Evolutionary conservation across 176 grass and related monocot genomes (phyloP).

Genomic region (Carex parvula): DNA sequence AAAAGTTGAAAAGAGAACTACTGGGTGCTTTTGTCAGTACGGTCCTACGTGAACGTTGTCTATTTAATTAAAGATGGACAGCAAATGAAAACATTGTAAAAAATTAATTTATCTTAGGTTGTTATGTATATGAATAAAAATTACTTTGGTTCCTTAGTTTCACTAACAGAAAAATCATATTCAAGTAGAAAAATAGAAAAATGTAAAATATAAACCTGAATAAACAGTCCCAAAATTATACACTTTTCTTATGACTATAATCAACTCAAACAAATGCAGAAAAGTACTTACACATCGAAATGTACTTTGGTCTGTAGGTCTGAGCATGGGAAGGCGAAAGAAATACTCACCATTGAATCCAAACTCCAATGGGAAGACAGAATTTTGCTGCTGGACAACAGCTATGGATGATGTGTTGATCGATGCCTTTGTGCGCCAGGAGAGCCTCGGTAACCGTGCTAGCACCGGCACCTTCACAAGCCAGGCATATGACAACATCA

Average conservation of each 20-base stretch:
- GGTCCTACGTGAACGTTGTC: neutral
- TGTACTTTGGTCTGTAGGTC: neutral
- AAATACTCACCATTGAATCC: neutral
- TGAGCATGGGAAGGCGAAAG: conserved; percentile 18
- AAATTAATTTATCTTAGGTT: neutral
- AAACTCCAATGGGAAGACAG: conserved; percentile 5
- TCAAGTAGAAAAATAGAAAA: neutral
- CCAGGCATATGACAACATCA: conserved; percentile 18
- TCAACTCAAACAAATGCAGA: neutral
- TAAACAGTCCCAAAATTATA: neutral
- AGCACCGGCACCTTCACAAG: conserved; percentile 12
- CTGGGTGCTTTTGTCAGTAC: neutral
- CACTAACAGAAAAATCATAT: neutral
- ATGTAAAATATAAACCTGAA: neutral
- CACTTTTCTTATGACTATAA: neutral
- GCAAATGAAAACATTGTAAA: neutral
- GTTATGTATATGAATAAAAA: neutral
- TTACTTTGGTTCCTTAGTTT: neutral
- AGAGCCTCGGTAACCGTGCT: conserved; percentile 23
- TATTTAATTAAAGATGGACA: neutral
- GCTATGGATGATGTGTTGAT: conserved; percentile 19
- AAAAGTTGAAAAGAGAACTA: neutral
- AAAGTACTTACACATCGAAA: neutral
- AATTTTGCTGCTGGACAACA: conserved; percentile 10
- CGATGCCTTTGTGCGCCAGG: conserved; percentile 14